Base-by-base conservation (phyloP, 257 asterid genomes). In the Jacaranda copaia region DNA sequence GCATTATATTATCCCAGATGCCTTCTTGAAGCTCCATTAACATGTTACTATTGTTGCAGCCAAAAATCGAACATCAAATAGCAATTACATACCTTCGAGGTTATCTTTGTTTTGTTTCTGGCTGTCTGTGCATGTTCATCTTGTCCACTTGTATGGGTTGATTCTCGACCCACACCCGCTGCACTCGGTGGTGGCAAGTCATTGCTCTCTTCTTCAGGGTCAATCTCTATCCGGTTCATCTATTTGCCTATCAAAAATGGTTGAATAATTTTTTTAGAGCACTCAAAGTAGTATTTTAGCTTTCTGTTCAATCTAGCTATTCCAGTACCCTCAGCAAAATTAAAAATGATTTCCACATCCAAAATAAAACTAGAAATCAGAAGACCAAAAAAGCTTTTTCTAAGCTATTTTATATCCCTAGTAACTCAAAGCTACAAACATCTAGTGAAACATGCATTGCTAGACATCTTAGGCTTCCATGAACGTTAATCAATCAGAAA, bases 171-270 rank as follows among this genome's bases (percentile, higher is more conserved):
- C 70, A 71, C 85, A 71, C 73, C 84, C 60, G 72, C 78, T 5
- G 80, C 83, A 80, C 57, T 68, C 59, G 71, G 82, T 40, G 76
- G 79, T 4, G 86, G 81, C 39, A 74, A 74, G 57, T 73, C 86
- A 76, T 68, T 73, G 77, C 71, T 69, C 70, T 82, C 91, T 36
- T 80, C 93, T 49, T 81, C 88, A 63, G 73, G 80, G 67, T 87
- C 85, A 55, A 88, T 81, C 20, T 84, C 90, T 48, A 84, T 79
- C 58, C 77, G 83, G 81, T 76, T 77, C 96, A 91, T 91, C 72
- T 88, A 83, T 76, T 77, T 20, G 79, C 84, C 96, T 87, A 84
- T 49, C 77, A 79, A 39, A 78, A 43, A 58, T 42, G n/a, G 39
- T 12, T 38, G 70, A 48, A 68, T 61, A 62, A 20, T 19, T 9